Evolutionary conservation across 345 rosid species (phyloP).

Genomic region (Salix viminalis): DNA sequence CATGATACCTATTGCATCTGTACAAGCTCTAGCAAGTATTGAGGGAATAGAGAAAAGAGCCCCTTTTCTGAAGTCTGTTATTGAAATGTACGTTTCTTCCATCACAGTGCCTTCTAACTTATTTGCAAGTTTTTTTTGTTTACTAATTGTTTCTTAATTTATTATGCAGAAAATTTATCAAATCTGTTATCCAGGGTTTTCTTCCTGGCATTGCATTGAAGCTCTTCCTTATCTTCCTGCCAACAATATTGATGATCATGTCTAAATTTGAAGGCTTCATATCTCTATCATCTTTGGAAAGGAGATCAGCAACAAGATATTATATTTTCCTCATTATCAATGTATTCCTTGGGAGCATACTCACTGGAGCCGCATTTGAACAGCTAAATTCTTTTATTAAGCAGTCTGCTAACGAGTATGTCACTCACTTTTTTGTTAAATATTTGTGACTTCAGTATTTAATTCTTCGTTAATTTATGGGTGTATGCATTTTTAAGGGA

Average conservation of each 20-base stretch:
- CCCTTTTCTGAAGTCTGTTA: slow-evolving; percentile 56
- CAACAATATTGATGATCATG: slow-evolving; percentile 90
- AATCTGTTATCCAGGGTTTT: slow-evolving; percentile 75
- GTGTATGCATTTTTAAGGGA: background rate
- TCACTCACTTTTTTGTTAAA: background rate
- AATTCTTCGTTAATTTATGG: too few relatives aligned
- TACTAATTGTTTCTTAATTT: background rate
- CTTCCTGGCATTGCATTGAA: slow-evolving; percentile 83
- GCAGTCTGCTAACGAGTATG: slow-evolving; percentile 69
- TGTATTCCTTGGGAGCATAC: slow-evolving; percentile 66
- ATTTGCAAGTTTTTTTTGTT: background rate
- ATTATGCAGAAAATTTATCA: slow-evolving; percentile 49
- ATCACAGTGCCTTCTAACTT: background rate
- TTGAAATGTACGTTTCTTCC: slow-evolving; percentile 56
- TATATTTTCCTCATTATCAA: slow-evolving; percentile 77
- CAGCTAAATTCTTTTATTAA: slow-evolving; percentile 63
- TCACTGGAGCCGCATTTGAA: slow-evolving; percentile 73
- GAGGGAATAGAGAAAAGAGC: slow-evolving; percentile 71
- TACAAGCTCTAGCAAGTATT: slow-evolving; percentile 85
- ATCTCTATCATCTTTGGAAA: slow-evolving; percentile 68
- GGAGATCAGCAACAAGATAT: slow-evolving; percentile 85
- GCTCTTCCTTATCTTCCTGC: slow-evolving; percentile 93
- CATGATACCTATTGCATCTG: slow-evolving; percentile 87
- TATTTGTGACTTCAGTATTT: background rate
- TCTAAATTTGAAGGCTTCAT: slow-evolving; percentile 90